Conservation (phyloP, 148 eudicot genomes). For the Bassia scoparia region DNA sequence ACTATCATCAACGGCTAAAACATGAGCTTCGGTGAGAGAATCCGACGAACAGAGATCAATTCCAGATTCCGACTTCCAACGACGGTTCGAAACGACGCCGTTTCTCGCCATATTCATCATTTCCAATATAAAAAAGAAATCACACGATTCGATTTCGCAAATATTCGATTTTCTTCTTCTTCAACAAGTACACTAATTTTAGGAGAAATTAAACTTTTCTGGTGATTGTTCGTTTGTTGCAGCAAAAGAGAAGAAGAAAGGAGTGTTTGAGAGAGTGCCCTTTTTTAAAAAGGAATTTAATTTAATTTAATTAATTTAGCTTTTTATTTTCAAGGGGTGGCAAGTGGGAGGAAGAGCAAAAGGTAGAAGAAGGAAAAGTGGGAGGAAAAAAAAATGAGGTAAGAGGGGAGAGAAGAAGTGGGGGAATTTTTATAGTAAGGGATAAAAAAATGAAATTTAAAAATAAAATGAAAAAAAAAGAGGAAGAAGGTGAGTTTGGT, state of each 20-base stretch:
- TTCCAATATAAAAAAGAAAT: no score
- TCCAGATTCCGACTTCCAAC: slow-evolving; percentile 28
- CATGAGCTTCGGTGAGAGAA: slow-evolving; percentile 29
- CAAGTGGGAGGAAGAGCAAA: not conserved
- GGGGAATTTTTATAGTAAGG: slow-evolving; percentile 22
- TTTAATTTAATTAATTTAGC: not conserved
- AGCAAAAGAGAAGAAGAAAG: no score
- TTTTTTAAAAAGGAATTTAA: not conserved
- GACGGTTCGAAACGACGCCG: slow-evolving; percentile 32
- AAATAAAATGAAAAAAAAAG: not conserved
- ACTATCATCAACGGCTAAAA: slow-evolving; percentile 42
- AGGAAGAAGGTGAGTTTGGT: not conserved
- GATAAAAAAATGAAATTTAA: not conserved
- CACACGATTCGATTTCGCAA: not conserved
- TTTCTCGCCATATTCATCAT: slow-evolving; percentile 25
- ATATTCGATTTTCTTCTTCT: not conserved
- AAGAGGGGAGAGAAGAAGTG: not conserved
- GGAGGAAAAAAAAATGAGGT: not conserved
- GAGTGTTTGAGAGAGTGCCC: not conserved
- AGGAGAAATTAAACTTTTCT: not conserved
- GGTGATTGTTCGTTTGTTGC: not conserved
- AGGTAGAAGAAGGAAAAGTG: not conserved
- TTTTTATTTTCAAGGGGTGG: not conserved
- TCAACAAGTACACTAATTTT: not conserved
- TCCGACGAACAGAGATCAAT: slow-evolving; percentile 26